A percentile compares a stretch with the other conserved stretches of the same genome.
These are phyloP conservation scores for Odonthalia washingtoniensis DNA, from an alignment of 31 red algal species.

Conservation along the genomic window DNA sequence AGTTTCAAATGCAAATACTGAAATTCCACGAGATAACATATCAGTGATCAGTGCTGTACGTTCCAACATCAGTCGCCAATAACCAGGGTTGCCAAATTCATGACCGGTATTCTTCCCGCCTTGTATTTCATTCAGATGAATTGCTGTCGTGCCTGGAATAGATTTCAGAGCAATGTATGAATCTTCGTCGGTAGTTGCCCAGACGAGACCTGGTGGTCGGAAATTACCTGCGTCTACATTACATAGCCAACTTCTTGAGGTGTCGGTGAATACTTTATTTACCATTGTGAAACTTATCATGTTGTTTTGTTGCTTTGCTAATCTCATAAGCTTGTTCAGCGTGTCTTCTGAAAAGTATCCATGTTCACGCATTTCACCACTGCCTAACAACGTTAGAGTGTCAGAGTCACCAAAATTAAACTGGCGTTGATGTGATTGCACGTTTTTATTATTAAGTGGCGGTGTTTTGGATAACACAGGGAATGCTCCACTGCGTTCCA, in stretches of 20 bases:
- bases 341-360: not conserved
- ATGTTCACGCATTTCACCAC: not conserved
- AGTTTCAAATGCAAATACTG: constrained; percentile 81
- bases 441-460: not conserved
- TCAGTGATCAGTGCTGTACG: constrained; percentile 68
- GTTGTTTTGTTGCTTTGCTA: constrained; percentile 28
- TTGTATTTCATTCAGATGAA: constrained; percentile 36
- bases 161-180: constrained; percentile 28
- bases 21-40: constrained; percentile 45
- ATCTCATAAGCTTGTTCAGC: constrained; percentile 15
- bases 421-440: not conserved
- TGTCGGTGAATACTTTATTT: constrained; percentile 58
- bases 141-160: constrained; percentile 1
- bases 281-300: constrained; percentile 71
- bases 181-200: constrained; percentile 46
- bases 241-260: constrained; percentile 63
- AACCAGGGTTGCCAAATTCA: constrained; percentile 76
- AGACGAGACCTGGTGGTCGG: constrained; percentile 53
- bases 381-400: not conserved
- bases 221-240: constrained; percentile 69
- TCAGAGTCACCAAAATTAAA: not conserved
- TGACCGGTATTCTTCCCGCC: constrained; percentile 68
- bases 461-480: too few relatives aligned
- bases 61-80: constrained; percentile 84
- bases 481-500: not conserved